Percentiles rank a stretch among this genome's conserved stretches.
Conservation (phyloP, 345 rosid species). For the Microthlaspi erraticum region DNA sequence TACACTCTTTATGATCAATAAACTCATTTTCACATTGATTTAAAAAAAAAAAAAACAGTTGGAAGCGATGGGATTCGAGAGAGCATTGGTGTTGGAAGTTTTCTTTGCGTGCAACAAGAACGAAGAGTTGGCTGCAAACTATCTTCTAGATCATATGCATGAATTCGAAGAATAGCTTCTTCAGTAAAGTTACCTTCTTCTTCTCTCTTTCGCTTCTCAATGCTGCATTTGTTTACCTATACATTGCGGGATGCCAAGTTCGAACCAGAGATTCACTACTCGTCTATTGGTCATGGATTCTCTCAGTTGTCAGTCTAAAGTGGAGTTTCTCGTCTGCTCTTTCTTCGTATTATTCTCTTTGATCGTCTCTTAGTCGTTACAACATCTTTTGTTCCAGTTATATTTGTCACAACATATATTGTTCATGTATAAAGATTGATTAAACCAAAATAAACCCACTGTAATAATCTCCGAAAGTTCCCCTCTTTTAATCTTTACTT, state of each 20-base stretch:
- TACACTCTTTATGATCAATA: background rate
- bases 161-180: slow-evolving; percentile 74
- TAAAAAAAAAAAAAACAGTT: slow-evolving; percentile 49
- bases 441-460: background rate
- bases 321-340: slow-evolving; percentile 19
- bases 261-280: slow-evolving; percentile 19
- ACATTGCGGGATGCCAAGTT: slow-evolving; percentile 32
- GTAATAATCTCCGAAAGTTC: background rate
- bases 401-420: slow-evolving; percentile 18
- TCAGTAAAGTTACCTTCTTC: background rate
- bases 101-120: slow-evolving; percentile 95
- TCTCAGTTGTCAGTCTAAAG: slow-evolving; percentile 14
- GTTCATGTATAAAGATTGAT: background rate
- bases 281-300: slow-evolving; percentile 29
- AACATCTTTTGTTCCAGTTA: slow-evolving; percentile 18
- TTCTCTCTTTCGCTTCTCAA: slow-evolving; percentile 1
- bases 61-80: slow-evolving; percentile 92
- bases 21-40: slow-evolving; percentile 1
- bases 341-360: slow-evolving; percentile 19
- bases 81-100: slow-evolving; percentile 76
- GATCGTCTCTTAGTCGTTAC: slow-evolving; percentile 18
- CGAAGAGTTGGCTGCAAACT: slow-evolving; percentile 92
- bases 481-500: background rate
- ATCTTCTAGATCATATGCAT: slow-evolving; percentile 86
- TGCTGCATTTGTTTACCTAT: slow-evolving; percentile 29